These are phyloP conservation scores for Saccharum hybrid DNA, from an alignment of 202 grass and related monocot species.

Conservation along the genomic window DNA sequence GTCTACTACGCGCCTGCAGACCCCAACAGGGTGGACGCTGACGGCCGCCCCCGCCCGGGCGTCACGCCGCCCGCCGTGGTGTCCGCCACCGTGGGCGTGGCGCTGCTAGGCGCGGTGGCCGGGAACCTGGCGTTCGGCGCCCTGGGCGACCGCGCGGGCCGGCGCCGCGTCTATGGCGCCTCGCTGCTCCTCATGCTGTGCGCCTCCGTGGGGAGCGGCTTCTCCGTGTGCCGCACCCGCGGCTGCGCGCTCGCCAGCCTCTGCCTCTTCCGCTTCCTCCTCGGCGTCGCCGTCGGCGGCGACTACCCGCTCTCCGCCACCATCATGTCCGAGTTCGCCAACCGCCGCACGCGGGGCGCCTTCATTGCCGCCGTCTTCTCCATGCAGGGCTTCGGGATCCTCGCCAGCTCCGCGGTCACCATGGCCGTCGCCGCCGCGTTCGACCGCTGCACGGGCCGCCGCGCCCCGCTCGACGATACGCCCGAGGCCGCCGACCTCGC, in stretches of 20 bases:
- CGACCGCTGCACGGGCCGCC: conserved; percentile 45
- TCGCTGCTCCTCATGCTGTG: conserved; percentile 66
- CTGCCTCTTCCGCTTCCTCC: conserved; percentile 76
- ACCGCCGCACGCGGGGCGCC: conserved; percentile 56
- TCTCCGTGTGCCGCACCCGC: conserved; percentile 60
- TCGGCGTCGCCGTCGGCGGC: conserved; percentile 74
- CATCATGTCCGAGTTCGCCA: conserved; percentile 90
- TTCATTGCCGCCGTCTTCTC: conserved; percentile 89
- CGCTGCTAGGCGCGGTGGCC: conserved; percentile 58
- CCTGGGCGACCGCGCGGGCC: conserved; percentile 66
- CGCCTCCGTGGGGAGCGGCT: conserved; percentile 50
- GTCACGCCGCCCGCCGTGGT: conserved; percentile 60
- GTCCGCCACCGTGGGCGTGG: conserved; percentile 61
- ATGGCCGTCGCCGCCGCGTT: conserved; percentile 54
- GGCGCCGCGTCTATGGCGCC: conserved; percentile 58
- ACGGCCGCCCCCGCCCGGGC: background rate
- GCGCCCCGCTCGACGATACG: conserved; percentile 41
- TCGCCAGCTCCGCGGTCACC: conserved; percentile 47
- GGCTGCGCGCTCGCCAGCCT: conserved; percentile 53
- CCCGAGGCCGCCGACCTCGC: conserved; percentile 58
- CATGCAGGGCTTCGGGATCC: conserved; percentile 74
- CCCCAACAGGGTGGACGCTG: background rate
- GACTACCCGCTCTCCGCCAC: conserved; percentile 82
- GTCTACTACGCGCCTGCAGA: conserved; percentile 48
- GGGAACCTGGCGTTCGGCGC: conserved; percentile 72